phyloP scores from a whole-genome alignment of 192 early-diverging fungal species.

The Coemansia guatemalensis region DNA sequence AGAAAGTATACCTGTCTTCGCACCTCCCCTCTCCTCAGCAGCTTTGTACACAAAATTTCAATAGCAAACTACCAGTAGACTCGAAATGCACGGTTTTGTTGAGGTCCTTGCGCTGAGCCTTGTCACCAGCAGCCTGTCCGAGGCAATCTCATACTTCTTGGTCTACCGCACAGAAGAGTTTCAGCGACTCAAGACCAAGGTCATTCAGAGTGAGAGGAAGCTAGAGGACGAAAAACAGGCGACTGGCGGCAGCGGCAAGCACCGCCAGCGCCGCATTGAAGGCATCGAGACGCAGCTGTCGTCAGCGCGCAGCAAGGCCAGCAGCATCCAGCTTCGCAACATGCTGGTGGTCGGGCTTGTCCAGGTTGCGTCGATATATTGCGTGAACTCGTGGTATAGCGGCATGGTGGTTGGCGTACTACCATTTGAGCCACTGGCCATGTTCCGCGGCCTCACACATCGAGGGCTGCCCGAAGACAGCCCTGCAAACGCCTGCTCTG shows the following conservation, averaged over 20 bases:
- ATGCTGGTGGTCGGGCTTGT: slow-evolving; percentile 42
- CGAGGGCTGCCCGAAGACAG: slow-evolving; percentile 44
- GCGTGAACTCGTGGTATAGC: slow-evolving; percentile 26
- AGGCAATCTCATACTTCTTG: slow-evolving; percentile 44
- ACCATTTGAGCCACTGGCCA: slow-evolving; percentile 42
- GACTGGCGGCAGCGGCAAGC: slow-evolving; percentile 26
- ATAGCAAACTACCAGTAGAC: background rate
- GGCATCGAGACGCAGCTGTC: slow-evolving; percentile 44
- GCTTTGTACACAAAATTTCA: background rate
- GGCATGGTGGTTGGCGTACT: slow-evolving; percentile 32
- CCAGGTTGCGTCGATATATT: slow-evolving; percentile 41
- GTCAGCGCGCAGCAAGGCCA: slow-evolving; percentile 40
- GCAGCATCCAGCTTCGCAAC: slow-evolving; percentile 43
- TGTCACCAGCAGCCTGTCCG: slow-evolving; percentile 31
- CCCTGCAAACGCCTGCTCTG: slow-evolving; percentile 43
- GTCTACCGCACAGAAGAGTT: slow-evolving; percentile 48
- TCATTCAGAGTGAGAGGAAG: slow-evolving; percentile 34
- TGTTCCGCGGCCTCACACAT: slow-evolving; percentile 48
- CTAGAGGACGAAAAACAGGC: slow-evolving; percentile 37
- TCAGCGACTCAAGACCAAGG: slow-evolving; percentile 45
- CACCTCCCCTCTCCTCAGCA: background rate
- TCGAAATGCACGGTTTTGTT: slow-evolving; percentile 35
- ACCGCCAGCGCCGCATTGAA: slow-evolving; percentile 50
- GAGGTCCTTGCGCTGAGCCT: slow-evolving; percentile 36
- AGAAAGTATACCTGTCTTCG: background rate